Evolutionary conservation across 1,139 yeast species (phyloP), one percentile per base, ranked within the genome.

Genomic region (Scheffersomyces lignicola): DNA sequence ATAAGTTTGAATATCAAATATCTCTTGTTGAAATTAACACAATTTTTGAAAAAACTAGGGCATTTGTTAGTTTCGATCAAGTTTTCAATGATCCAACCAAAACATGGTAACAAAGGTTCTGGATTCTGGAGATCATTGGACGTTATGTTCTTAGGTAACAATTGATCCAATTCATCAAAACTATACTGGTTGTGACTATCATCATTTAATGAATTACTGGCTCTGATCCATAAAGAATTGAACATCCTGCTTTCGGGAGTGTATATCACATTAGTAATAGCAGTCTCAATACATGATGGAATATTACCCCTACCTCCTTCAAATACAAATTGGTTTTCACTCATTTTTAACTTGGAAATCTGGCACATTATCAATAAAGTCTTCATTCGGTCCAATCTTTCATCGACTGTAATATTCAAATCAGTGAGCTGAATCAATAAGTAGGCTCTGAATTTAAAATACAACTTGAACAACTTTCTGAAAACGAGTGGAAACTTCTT

Each of bases 211-310:
- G 59, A 35, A 7, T 44, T 43, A 1, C 89, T 76, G 2, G 80
- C 73, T 36, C 62, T 65, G 1, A 76, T 56, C 96, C 96, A 87
- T 10, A 80, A 65, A 37, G 69, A 68, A 3, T 83, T 69, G 54
- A 77, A 88, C 18, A 69, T 58, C 43, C 98, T 69, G 31, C 92
- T 79, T 50, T 86, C 95, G 0, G 96, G 96, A 1, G 90, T 72
- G 32, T 87, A 67, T 16, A 90, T 74, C 0, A 90, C 90, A 45
- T 85, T 80, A 0, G 78, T 68, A 25, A 90, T 69, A 5, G 95
- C 90, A 5, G 90, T 73, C 54, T 90, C 97, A 38, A 92, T 70
- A 53, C 90, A 83, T 2, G 96, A 83, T 1, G 97, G 97, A 17
- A 90, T 79, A 41, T 74, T 76, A 8, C 57, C 58, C 1, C 60